These are phyloP conservation scores for Gryganskiella cystojenkinii DNA, from an alignment of 192 early-diverging fungal genomes.

Conservation along the genomic window DNA sequence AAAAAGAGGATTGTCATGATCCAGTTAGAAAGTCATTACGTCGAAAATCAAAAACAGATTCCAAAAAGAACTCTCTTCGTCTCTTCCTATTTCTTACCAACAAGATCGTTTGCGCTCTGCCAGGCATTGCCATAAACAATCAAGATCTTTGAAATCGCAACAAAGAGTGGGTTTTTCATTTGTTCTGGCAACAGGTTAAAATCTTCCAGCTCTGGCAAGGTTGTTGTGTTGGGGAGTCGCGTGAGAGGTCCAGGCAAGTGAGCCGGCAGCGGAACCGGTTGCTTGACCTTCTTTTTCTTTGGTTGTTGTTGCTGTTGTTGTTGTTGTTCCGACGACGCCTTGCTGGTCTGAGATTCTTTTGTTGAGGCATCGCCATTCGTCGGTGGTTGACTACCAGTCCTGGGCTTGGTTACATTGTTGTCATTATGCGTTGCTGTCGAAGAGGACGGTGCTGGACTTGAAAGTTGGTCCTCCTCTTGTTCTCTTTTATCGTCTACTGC, in stretches of 20 bases:
- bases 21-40: not conserved
- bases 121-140: slow-evolving; percentile 48
- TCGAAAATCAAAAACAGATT: not conserved
- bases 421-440: no score
- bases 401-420: no score
- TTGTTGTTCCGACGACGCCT: not conserved
- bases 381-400: no score
- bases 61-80: not conserved
- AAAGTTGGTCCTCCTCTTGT: no score
- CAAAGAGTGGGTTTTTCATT: slow-evolving; percentile 39
- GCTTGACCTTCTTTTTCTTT: slow-evolving; percentile 17
- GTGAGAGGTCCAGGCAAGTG: slow-evolving; percentile 24
- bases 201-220: slow-evolving; percentile 34
- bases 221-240: slow-evolving; percentile 20
- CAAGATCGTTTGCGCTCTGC: slow-evolving; percentile 50
- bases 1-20: not conserved
- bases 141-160: slow-evolving; percentile 38
- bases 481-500: no score
- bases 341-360: no score
- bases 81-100: slow-evolving; percentile 19
- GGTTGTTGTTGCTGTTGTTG: not conserved
- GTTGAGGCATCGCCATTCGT: no score
- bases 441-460: no score
- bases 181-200: slow-evolving; percentile 38
- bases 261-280: not conserved